Base-by-base conservation (phyloP, 2,329 filamentous ascomycete species). In the Dactylellina leptospora region DNA sequence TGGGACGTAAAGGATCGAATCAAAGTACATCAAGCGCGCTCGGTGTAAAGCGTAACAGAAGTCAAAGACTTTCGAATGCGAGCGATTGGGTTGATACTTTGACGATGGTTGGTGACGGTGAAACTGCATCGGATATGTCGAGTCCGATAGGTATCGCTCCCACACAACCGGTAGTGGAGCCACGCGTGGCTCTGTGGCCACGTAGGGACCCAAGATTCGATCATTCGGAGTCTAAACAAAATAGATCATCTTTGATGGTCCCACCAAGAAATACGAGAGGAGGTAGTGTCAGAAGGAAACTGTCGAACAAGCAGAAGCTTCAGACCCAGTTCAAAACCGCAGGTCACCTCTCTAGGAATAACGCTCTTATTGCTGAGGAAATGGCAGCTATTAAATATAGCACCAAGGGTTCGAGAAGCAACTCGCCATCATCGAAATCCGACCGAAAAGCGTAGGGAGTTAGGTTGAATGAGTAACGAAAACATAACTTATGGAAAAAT, bases 81-180 rank as follows among this genome's bases (percentile, higher is more conserved):
- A 63, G 66, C 48, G 66, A 71, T 13, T 71, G 66, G 66, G 30
- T 71, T 13, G 66, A 71, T 45, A 71, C 66, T 6, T 45, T 71
- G 5, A 71, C 66, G 20, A 50, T 71, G 45, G 54, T 63, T 9
- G 66, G 63, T 33, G 66, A 71, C n/a, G 16, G 53, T 13, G 62
- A 68, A 22, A 40, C 16, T 28, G 44, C 38, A 16, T 38, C 30
- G 20, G 27, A 13, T 6, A 45, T 48, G 11, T 44, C 58, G 1
- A 63, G 56, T 9, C 33, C 23, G n/a, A 20, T 40, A 13, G 54
- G 40, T 11, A 25, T 58, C 22, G 25, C 20, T 9, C 55, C 42
- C 25, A 22, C 18, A 4, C 16, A 33, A 16, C 25, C 25, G 9
- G 25, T 22, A 20, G 25, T 40, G 16, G 23, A 16, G 25, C 18